Percentiles rank a stretch among this genome's conserved stretches.
Evolutionary conservation across 2,329 filamentous ascomycete genomes (phyloP).

Genomic region (Cryphonectria radicalis): DNA sequence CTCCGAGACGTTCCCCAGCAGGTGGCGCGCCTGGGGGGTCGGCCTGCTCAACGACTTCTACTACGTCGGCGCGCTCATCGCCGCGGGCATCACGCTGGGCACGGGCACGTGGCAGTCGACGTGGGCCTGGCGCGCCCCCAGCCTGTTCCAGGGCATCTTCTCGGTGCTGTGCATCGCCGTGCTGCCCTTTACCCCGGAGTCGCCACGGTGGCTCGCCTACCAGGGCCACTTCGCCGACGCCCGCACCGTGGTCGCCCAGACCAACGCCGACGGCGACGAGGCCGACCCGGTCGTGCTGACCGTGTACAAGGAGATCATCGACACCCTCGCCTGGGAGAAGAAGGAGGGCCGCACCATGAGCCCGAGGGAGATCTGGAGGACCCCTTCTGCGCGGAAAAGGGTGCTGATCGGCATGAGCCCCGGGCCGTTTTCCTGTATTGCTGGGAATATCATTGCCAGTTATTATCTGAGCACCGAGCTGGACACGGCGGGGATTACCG

Average conservation of each 20-base stretch:
- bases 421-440: conserved; percentile 39
- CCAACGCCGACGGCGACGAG: conserved; percentile 49
- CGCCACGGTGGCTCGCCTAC: conserved; percentile 51
- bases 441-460: conserved; percentile 46
- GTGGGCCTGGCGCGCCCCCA: conserved; percentile 49
- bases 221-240: conserved; percentile 48
- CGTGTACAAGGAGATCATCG: conserved; percentile 51
- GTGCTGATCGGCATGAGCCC: conserved; percentile 45
- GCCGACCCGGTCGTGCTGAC: conserved; percentile 44
- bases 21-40: conserved; percentile 50
- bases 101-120: conserved; percentile 46
- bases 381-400: conserved; percentile 42
- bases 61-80: conserved; percentile 48
- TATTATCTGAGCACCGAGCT: conserved; percentile 49
- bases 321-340: conserved; percentile 51
- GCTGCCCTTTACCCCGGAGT: conserved; percentile 49
- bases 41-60: conserved; percentile 42
- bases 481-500: conserved; percentile 50
- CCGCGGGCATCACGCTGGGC: conserved; percentile 51
- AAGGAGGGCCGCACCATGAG: conserved; percentile 43
- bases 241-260: conserved; percentile 45
- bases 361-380: conserved; percentile 42
- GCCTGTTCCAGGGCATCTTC: conserved; percentile 42
- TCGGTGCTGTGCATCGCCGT: conserved; percentile 41
- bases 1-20: conserved; percentile 51